These are phyloP conservation scores for Parasarocladium wereldwijsianum DNA, from an alignment of 2,329 filamentous ascomycete genomes.

Conservation along the genomic window DNA sequence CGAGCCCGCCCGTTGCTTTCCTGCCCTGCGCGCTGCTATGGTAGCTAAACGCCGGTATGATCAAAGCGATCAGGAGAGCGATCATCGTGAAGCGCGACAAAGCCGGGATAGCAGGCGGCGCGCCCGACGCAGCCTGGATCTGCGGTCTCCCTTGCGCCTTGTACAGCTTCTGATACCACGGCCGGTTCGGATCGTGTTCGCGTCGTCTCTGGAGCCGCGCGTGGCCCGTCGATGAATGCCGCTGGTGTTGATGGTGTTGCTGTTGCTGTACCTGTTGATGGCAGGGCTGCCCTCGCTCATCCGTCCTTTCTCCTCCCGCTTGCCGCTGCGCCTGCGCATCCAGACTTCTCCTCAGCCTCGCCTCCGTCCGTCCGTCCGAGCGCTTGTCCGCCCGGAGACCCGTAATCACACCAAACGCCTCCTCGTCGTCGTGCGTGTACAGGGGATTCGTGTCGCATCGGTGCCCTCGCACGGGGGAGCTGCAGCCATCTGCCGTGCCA, in stretches of 20 bases:
- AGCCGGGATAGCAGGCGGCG: conserved; percentile 20
- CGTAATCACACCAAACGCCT: conserved; percentile 16
- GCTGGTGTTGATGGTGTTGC: neutral
- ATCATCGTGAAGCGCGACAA: conserved; percentile 31
- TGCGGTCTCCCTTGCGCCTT: conserved; percentile 22
- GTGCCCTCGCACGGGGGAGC: too few relatives aligned
- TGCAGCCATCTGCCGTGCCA: too few relatives aligned
- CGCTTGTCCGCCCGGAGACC: conserved; percentile 8
- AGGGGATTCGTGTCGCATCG: too few relatives aligned
- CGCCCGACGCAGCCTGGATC: conserved; percentile 27
- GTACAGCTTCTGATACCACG: conserved; percentile 30
- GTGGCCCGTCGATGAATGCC: neutral
- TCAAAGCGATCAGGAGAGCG: conserved; percentile 32
- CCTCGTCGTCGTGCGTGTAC: conserved; percentile 13
- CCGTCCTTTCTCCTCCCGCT: too few relatives aligned
- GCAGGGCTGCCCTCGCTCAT: neutral
- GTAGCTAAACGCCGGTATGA: conserved; percentile 32
- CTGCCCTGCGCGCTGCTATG: conserved; percentile 22
- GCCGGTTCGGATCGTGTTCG: conserved; percentile 11
- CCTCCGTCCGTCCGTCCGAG: too few relatives aligned
- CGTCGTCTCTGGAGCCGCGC: conserved; percentile 6
- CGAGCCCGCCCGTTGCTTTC: conserved; percentile 23
- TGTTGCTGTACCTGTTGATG: neutral
- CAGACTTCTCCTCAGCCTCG: too few relatives aligned
- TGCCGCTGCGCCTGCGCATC: too few relatives aligned